Base-by-base conservation (phyloP, 768 basidiomycete species). In the Podaxis sp. region DNA sequence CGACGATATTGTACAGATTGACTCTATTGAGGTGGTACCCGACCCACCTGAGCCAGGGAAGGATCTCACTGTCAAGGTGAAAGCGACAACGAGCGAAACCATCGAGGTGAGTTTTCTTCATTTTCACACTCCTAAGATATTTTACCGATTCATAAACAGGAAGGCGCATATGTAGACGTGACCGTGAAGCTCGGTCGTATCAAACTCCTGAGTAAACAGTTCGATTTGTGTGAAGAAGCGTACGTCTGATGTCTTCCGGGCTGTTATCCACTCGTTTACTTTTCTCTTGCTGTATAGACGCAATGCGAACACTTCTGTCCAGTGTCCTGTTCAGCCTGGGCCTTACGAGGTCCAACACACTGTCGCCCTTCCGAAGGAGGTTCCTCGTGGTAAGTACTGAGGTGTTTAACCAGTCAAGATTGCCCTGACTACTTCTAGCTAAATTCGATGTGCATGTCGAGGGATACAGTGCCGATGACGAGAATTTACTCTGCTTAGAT, bases 161-260 rank as follows among this genome's bases (percentile, higher is more conserved):
- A 95, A 4, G 97, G 97, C 4, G 92, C 96, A 42, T 92, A 85
- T 68, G 96, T 90, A 7, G 87, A 96, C 67, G 95, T 99, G 3
- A 76, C 77, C 1, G 96, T 99, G 61, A 99, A 98, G 74, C 81
- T 99, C n/a, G 97, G 97, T 26, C 77, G 93, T 30, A 85, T 99
- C 71, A 97, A 93, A 78, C 73, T 99, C n/a, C 77, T 99, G 36
- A 75, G 80, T 51, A 97, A 93, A 78, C 71, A 67, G 17, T 96
- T 98, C 67, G 93, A 98, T 67, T 76, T 98, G 36, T 99, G 96
- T 72, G 82, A 96, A 64, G 96, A 98, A 76, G 95, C 95, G 93
- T 97, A 80, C 70, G 95, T 85, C 19, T 19, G 33, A 57, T 63
- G 36, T 28, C 24, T 54, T 60, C 38, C 30, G 33, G 44, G 13